These are phyloP conservation scores for Penicillium thymicola DNA, from an alignment of 2,329 filamentous ascomycete genomes.

Conservation along the genomic window DNA sequence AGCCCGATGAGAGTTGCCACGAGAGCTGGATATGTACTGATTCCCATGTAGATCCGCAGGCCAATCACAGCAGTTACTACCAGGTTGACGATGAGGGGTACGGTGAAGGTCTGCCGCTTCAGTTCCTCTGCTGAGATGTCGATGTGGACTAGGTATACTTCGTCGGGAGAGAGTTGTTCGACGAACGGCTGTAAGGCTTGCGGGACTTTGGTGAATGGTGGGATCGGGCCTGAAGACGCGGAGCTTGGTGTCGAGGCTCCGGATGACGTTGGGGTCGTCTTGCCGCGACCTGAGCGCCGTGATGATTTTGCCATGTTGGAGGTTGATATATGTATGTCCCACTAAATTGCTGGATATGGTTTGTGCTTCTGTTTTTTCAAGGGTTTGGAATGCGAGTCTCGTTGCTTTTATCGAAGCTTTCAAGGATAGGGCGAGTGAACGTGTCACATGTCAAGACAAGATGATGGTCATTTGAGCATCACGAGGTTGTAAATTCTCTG, in stretches of 20 bases:
- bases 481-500: slow-evolving; percentile 1
- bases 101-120: slow-evolving; percentile 78
- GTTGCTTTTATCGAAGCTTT: slow-evolving; percentile 6
- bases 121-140: slow-evolving; percentile 66
- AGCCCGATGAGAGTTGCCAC: slow-evolving; percentile 63
- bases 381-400: neutral
- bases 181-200: slow-evolving; percentile 64
- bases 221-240: slow-evolving; percentile 43
- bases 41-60: slow-evolving; percentile 65
- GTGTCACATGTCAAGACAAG: slow-evolving; percentile 17
- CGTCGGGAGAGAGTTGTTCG: slow-evolving; percentile 60
- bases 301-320: slow-evolving; percentile 37
- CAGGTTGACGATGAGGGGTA: slow-evolving; percentile 75
- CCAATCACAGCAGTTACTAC: slow-evolving; percentile 62
- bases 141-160: slow-evolving; percentile 82
- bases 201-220: slow-evolving; percentile 67
- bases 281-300: slow-evolving; percentile 30
- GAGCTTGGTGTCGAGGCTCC: slow-evolving; percentile 34
- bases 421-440: slow-evolving; percentile 7
- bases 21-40: slow-evolving; percentile 70
- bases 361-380: neutral
- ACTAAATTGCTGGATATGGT: neutral
- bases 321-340: neutral
- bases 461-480: slow-evolving; percentile 9
- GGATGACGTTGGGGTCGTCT: slow-evolving; percentile 25